phyloP scores from a whole-genome alignment of 441 rosid genomes.

The Gossypium gossypioides region DNA sequence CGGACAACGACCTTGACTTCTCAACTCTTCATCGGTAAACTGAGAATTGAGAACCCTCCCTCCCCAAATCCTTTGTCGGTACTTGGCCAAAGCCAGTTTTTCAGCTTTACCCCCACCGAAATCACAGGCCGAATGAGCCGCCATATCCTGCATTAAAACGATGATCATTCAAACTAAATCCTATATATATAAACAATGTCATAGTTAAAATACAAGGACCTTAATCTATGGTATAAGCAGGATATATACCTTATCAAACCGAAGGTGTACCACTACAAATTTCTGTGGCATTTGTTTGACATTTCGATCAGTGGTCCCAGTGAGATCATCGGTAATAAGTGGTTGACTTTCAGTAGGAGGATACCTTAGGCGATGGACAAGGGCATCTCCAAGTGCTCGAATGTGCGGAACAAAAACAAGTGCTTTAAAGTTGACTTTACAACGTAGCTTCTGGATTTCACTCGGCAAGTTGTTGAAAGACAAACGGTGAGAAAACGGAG shows the following conservation, averaged over 20 bases:
- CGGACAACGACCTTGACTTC: constrained; percentile 93
- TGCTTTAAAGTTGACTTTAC: constrained; percentile 90
- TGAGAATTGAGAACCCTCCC: constrained; percentile 95
- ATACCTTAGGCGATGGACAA: constrained; percentile 60
- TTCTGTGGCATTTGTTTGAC: constrained; percentile 38
- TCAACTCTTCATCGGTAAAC: constrained; percentile 81
- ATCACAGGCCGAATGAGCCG: constrained; percentile 96
- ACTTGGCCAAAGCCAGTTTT: background rate
- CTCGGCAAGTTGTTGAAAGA: constrained; percentile 77
- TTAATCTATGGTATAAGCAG: background rate
- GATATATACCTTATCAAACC: constrained; percentile 78
- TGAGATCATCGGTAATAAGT: constrained; percentile 26
- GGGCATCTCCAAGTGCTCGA: constrained; percentile 78
- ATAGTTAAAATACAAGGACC: background rate
- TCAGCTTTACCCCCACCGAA: constrained; percentile 21
- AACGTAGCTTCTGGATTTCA: constrained; percentile 72
- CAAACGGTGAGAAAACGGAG: constrained; percentile 91
- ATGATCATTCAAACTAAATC: background rate
- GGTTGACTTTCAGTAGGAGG: constrained; percentile 31
- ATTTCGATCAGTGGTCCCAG: constrained; percentile 30
- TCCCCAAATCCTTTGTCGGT: constrained; percentile 49
- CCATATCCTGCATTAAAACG: constrained; percentile 60
- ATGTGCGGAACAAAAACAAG: constrained; percentile 79
- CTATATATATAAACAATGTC: background rate
- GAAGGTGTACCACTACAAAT: constrained; percentile 84